Conservation (phyloP, 805 yeast species). For the Metschnikowia continentalis region DNA sequence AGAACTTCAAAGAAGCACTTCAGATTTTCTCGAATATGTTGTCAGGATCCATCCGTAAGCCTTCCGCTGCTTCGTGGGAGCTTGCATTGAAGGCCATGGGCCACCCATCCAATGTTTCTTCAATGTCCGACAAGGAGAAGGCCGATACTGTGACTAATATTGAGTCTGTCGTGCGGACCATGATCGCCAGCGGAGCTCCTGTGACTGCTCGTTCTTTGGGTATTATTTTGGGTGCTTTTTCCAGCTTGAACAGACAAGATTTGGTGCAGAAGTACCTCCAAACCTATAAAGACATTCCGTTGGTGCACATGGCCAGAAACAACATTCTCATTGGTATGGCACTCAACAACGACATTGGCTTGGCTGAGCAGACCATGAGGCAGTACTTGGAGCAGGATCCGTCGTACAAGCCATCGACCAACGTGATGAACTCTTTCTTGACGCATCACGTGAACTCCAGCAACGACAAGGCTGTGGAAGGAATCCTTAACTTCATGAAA, state of each 20-base stretch:
- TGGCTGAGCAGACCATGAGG: slow-evolving; percentile 43
- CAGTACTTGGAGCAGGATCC: slow-evolving; percentile 32
- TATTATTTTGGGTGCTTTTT: slow-evolving; percentile 44
- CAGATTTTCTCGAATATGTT: slow-evolving; percentile 50
- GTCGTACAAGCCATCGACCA: slow-evolving; percentile 40
- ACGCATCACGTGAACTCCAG: slow-evolving; percentile 35
- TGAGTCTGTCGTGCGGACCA: slow-evolving; percentile 29
- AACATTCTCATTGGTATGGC: slow-evolving; percentile 44
- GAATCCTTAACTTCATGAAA: slow-evolving; percentile 44
- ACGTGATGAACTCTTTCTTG: slow-evolving; percentile 52
- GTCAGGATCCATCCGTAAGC: slow-evolving; percentile 29
- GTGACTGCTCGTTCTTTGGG: slow-evolving; percentile 50
- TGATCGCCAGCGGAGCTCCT: slow-evolving; percentile 21
- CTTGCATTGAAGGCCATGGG: slow-evolving; percentile 50
- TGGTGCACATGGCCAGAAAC: slow-evolving; percentile 40
- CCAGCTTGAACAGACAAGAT: slow-evolving; percentile 36
- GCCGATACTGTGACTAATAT: slow-evolving; percentile 19
- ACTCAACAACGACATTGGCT: slow-evolving; percentile 33
- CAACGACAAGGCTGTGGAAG: slow-evolving; percentile 46
- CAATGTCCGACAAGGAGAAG: slow-evolving; percentile 28
- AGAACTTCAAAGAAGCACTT: slow-evolving; percentile 34
- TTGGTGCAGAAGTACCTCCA: slow-evolving; percentile 41
- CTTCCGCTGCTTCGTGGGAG: slow-evolving; percentile 56
- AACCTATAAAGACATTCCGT: slow-evolving; percentile 26
- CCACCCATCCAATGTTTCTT: slow-evolving; percentile 24